A percentile compares a stretch with the other conserved stretches of the same genome.
Evolutionary conservation across 129 eudicot species (phyloP).

Genomic region (Lonicera japonica): DNA sequence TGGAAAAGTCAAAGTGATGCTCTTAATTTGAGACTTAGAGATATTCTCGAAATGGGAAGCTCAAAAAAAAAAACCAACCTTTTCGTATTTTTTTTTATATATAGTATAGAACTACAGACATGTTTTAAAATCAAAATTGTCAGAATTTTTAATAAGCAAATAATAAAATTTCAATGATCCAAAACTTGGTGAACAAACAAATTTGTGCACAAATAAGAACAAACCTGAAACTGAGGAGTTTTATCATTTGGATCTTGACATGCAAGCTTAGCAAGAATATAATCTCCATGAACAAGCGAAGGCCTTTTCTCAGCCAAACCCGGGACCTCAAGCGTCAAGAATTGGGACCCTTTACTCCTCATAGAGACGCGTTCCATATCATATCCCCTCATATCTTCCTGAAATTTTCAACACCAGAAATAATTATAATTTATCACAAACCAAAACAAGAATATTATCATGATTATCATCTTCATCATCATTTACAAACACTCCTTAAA

Average conservation of each 20-base stretch:
- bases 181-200: neutral
- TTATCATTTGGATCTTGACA: conserved; percentile 20
- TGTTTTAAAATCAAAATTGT: no score
- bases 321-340: conserved; percentile 72
- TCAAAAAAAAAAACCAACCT: no score
- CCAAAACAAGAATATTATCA: neutral
- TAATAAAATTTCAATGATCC: no score
- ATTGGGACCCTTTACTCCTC: conserved; percentile 33
- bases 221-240: conserved; percentile 40
- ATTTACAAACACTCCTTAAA: neutral
- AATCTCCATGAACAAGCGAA: conserved; percentile 58
- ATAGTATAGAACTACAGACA: no score
- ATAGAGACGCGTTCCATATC: conserved; percentile 59
- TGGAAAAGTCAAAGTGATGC: no score
- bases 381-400: conserved; percentile 71
- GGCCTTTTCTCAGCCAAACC: conserved; percentile 94
- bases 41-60: no score
- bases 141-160: no score
- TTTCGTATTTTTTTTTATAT: no score
- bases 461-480: neutral
- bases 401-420: conserved; percentile 7
- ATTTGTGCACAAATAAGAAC: conserved; percentile 8
- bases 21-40: no score
- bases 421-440: neutral
- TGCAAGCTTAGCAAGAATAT: conserved; percentile 50